Conservation (phyloP, 73 alveolate genomes). For the Tetrahymena thermophila region DNA sequence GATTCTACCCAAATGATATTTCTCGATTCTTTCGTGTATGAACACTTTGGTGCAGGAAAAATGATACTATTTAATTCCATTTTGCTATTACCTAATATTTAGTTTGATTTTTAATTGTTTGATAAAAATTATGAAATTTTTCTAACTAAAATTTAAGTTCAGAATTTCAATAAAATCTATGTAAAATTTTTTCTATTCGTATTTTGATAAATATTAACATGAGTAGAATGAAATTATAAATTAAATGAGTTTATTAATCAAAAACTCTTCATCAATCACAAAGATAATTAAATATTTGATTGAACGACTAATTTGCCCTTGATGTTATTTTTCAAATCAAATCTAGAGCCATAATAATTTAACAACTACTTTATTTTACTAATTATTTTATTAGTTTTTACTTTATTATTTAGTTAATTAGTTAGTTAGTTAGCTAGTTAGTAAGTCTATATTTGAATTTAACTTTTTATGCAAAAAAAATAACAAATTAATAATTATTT, state of each 20-base stretch:
- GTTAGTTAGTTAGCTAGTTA: too few relatives aligned
- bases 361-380: neutral
- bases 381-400: too few relatives aligned
- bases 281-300: neutral
- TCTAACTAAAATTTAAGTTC: neutral
- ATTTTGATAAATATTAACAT: neutral
- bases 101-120: neutral
- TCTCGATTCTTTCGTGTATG: constrained; percentile 11
- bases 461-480: too few relatives aligned
- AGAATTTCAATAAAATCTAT: neutral
- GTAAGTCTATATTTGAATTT: neutral
- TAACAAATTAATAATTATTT: too few relatives aligned
- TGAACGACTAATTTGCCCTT: neutral
- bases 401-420: too few relatives aligned
- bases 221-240: neutral
- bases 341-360: neutral
- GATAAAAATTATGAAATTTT: neutral
- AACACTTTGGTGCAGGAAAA: constrained; percentile 42
- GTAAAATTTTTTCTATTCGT: neutral
- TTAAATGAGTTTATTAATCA: too few relatives aligned
- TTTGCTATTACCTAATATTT: neutral
- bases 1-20: constrained; percentile 2
- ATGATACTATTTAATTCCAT: constrained; percentile 33
- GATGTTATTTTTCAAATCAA: neutral
- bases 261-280: neutral